Percentiles rank a stretch among this genome's conserved stretches.
These are phyloP conservation scores for Scheffersomyces illinoinensis DNA, from an alignment of 1,139 yeast species.

Conservation along the genomic window DNA sequence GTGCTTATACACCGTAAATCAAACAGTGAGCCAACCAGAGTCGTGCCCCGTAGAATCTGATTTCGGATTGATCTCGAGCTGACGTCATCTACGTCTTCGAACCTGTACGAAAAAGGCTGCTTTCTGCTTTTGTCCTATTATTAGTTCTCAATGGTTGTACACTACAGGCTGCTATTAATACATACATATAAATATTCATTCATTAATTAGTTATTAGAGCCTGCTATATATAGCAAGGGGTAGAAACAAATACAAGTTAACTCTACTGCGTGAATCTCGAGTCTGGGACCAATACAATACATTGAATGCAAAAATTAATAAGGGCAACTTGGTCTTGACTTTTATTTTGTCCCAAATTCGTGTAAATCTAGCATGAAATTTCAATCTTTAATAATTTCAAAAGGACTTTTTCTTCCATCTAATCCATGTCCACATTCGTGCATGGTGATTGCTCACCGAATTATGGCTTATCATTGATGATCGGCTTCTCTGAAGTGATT, in stretches of 20 bases:
- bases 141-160: not conserved
- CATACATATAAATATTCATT: not conserved
- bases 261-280: not conserved
- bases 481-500: not conserved
- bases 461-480: not conserved
- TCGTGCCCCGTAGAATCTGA: not conserved
- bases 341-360: not conserved
- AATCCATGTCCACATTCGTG: not conserved
- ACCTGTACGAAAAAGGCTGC: not conserved
- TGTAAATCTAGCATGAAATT: not conserved
- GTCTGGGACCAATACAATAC: not conserved
- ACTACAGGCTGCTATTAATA: not conserved
- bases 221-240: not conserved
- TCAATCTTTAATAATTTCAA: not conserved
- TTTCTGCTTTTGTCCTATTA: not conserved
- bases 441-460: not conserved
- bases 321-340: not conserved
- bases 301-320: too few relatives aligned
- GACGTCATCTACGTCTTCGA: not conserved
- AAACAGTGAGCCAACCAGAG: not conserved
- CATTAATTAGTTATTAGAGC: not conserved
- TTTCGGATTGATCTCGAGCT: not conserved
- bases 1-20: not conserved
- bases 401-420: not conserved
- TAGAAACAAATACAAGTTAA: not conserved